phyloP scores from a whole-genome alignment of 164 flowering plant species.

The Magnolia changhungtana region DNA sequence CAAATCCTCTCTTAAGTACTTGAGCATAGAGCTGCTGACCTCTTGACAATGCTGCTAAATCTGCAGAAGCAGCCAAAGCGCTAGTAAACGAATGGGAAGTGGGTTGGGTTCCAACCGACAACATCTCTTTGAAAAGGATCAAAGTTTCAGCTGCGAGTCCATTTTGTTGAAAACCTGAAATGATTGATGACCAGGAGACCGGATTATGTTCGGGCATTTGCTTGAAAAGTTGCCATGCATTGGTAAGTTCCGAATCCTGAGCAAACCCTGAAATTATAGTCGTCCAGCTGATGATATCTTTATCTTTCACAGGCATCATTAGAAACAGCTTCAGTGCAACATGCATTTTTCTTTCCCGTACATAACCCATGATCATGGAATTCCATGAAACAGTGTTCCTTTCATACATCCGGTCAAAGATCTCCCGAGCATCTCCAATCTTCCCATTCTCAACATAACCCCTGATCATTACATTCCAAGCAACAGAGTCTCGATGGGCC shows the following conservation, averaged over 20 bases:
- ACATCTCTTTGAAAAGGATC: constrained; percentile 28
- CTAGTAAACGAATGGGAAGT: constrained; percentile 30
- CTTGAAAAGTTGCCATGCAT: constrained; percentile 24
- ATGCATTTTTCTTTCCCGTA: constrained; percentile 14
- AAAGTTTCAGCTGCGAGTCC: constrained; percentile 25
- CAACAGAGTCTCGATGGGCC: constrained; percentile 21
- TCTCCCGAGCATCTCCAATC: constrained; percentile 21
- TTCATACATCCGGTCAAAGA: constrained; percentile 26
- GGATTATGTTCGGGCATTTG: constrained; percentile 30
- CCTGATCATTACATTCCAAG: constrained; percentile 32
- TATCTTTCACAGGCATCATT: constrained; percentile 17
- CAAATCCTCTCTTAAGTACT: constrained; percentile 25
- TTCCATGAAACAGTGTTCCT: constrained; percentile 28
- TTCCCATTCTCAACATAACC: constrained; percentile 26
- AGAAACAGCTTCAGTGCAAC: constrained; percentile 29
- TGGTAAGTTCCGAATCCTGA: constrained; percentile 12
- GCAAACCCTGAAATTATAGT: constrained; percentile 26
- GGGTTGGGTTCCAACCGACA: constrained; percentile 22
- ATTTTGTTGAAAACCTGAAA: constrained; percentile 33
- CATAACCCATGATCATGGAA: constrained; percentile 33
- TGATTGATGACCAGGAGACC: constrained; percentile 33
- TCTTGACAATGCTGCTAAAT: constrained; percentile 22
- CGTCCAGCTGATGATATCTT: constrained; percentile 30
- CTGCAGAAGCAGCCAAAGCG: constrained; percentile 33
- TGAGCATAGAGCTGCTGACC: constrained; percentile 31